Evolutionary conservation across 1,284 basidiomycete genomes (phyloP), one percentile per base, ranked within the genome.

Genomic region (Thecaphora thlaspeos): DNA sequence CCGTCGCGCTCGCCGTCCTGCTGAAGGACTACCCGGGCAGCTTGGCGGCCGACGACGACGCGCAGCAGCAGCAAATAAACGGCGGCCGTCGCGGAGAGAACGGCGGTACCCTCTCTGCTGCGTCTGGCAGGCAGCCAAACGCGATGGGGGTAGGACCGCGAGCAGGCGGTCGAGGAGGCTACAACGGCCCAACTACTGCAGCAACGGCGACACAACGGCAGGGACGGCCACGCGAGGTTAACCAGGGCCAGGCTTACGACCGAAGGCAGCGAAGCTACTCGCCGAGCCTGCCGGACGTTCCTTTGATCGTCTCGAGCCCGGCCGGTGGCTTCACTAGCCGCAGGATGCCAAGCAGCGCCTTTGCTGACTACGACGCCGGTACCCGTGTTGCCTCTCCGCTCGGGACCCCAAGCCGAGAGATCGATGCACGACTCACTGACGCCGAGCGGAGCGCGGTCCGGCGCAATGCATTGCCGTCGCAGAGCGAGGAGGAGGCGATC

Each of bases 11-110:
- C 1, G 70, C 68, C 4, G 51, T 62, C 55, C 51, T 73, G 55
- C 52, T 76, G 23, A 62, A 64, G 43, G 72, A 75, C 43, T 67
- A 69, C n/a, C 61, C 66, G 24, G 71, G 65, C 21, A 57, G 48
- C 24, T 41, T 59, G 18, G 46, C 51, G 14, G 34, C 48, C 30
- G 21, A 36, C 32, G 17, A 28, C 22, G 19, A 21, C 18, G 0
- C 32, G 41, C 1, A 30, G n/a, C n/a, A n/a, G n/a, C n/a, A n/a
- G n/a, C n/a, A n/a, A 11, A 28, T 28, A 11, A 11, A 5, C 26
- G 11, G 11, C 26, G 26, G 26, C 26, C 5, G 7, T 28, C 26
- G 26, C 7, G 7, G 26, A 5, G 26, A 28, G 26, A 28, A 28
- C 11, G 26, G 26, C 26, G 26, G 26, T 11, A 11, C 26, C 7